These are phyloP conservation scores for Cyathus striatus DNA, from an alignment of 768 basidiomycete genomes.

Conservation along the genomic window DNA sequence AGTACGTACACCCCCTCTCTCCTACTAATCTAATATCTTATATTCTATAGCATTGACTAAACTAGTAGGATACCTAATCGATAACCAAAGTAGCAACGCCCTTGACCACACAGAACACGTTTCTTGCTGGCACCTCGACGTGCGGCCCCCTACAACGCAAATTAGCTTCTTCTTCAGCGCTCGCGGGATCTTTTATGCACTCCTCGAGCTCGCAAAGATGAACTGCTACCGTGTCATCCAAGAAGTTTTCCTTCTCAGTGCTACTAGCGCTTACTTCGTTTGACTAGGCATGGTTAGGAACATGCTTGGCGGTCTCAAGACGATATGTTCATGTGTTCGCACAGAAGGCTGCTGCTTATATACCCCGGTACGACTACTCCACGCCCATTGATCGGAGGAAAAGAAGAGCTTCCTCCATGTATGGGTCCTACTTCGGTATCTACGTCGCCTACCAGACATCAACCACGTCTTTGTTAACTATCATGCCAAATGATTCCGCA, in stretches of 20 bases:
- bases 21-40: conserved; percentile 3
- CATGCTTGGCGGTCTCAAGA: conserved; percentile 82
- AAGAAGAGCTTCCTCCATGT: conserved; percentile 72
- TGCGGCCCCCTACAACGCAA: conserved; percentile 91
- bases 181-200: conserved; percentile 95
- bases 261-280: conserved; percentile 89
- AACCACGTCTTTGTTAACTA: neutral
- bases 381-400: conserved; percentile 19
- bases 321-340: conserved; percentile 89
- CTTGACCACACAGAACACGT: conserved; percentile 90
- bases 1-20: conserved; percentile 47
- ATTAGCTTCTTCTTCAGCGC: conserved; percentile 97
- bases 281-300: conserved; percentile 71
- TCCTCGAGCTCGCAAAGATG: conserved; percentile 81
- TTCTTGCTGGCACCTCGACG: conserved; percentile 84
- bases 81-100: conserved; percentile 98
- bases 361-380: conserved; percentile 21
- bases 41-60: conserved; percentile 78
- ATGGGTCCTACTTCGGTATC: conserved; percentile 22
- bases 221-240: conserved; percentile 93
- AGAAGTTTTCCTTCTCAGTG: conserved; percentile 91
- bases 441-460: conserved; percentile 4
- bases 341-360: conserved; percentile 85
- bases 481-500: conserved; percentile 1
- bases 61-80: conserved; percentile 94